phyloP scores from a whole-genome alignment of 2,329 filamentous ascomycete genomes.

The Decorospora gaudefroyi region DNA sequence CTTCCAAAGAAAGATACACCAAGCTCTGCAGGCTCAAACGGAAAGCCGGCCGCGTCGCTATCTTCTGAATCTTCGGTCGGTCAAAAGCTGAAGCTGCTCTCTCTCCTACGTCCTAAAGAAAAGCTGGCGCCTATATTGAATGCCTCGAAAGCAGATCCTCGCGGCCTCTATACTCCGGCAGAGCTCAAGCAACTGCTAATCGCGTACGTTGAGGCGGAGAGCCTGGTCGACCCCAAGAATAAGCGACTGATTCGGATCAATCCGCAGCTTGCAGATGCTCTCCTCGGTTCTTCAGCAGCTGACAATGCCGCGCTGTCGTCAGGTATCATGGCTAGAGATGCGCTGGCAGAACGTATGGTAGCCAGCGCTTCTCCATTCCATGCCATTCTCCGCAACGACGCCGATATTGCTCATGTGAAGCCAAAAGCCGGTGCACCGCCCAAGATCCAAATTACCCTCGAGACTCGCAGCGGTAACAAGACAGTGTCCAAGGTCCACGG shows the following conservation, averaged over 20 bases:
- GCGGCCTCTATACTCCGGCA: constrained; percentile 62
- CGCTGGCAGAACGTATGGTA: constrained; percentile 63
- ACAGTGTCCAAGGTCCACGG: constrained; percentile 66
- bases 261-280: constrained; percentile 64
- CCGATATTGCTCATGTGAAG: constrained; percentile 53
- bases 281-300: constrained; percentile 59
- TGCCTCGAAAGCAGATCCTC: constrained; percentile 55
- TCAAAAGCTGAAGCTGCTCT: constrained; percentile 57
- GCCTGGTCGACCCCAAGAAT: constrained; percentile 61
- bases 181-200: constrained; percentile 63
- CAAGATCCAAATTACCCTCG: constrained; percentile 63
- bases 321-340: constrained; percentile 63
- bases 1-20: constrained; percentile 61
- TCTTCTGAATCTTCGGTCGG: constrained; percentile 51
- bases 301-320: constrained; percentile 63
- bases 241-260: constrained; percentile 65
- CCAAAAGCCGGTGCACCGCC: constrained; percentile 65
- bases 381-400: constrained; percentile 58
- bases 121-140: constrained; percentile 62
- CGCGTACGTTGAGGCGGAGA: constrained; percentile 62
- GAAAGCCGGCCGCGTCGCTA: constrained; percentile 49
- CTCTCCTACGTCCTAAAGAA: constrained; percentile 61
- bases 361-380: constrained; percentile 62
- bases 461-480: constrained; percentile 69
- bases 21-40: constrained; percentile 38